phyloP scores from a whole-genome alignment of 2,329 filamentous ascomycete genomes.

The Blastomyces parvus region DNA sequence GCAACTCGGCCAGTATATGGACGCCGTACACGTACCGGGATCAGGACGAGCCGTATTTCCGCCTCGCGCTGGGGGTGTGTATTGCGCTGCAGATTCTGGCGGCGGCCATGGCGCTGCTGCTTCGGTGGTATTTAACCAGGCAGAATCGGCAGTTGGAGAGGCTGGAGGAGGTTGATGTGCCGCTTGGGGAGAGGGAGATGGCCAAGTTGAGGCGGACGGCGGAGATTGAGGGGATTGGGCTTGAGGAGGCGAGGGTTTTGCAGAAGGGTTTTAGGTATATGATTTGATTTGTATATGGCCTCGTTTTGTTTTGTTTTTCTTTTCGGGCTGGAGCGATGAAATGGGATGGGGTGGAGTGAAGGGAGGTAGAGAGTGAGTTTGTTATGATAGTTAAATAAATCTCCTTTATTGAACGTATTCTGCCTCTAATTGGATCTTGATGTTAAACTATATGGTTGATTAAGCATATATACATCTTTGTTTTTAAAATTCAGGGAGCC shows the following conservation, averaged over 20 bases:
- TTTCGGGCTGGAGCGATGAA: neutral
- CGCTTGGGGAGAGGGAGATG: slow-evolving; percentile 41
- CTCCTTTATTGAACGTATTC: no score
- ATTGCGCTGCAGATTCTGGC: slow-evolving; percentile 35
- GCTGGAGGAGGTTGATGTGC: slow-evolving; percentile 41
- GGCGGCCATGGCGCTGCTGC: slow-evolving; percentile 25
- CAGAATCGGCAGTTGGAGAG: slow-evolving; percentile 45
- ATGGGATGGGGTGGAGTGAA: no score
- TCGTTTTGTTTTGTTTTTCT: slow-evolving; percentile 14
- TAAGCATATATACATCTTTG: no score
- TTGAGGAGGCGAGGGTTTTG: slow-evolving; percentile 41
- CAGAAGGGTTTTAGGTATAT: slow-evolving; percentile 49
- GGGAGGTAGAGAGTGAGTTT: neutral
- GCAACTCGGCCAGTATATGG: slow-evolving; percentile 46
- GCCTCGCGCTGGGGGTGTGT: slow-evolving; percentile 34
- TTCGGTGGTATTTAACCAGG: slow-evolving; percentile 32
- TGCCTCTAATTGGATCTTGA: no score
- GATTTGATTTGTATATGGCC: slow-evolving; percentile 34
- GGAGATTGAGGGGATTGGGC: slow-evolving; percentile 43
- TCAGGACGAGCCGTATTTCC: slow-evolving; percentile 32
- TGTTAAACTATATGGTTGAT: no score
- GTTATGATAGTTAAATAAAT: no score
- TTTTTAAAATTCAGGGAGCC: no score
- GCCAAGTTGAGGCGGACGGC: slow-evolving; percentile 42
- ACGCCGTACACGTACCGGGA: slow-evolving; percentile 41